Evolutionary conservation across 2,329 filamentous ascomycete species (phyloP).

Genomic region (Monosporascus sp.): DNA sequence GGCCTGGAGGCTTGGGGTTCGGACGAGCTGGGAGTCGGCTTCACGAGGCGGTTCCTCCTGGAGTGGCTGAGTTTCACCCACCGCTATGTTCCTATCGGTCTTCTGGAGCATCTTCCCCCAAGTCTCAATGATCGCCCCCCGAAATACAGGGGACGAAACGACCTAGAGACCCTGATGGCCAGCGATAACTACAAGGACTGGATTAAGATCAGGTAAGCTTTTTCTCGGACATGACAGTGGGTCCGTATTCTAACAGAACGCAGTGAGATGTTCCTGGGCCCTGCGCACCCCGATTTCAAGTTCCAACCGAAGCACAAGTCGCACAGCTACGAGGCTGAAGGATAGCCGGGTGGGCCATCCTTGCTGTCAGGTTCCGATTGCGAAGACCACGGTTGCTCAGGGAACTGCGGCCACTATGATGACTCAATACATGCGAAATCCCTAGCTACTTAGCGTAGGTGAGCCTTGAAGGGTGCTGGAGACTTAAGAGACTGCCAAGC

Average conservation of each 20-base stretch:
- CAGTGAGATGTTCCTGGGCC: slow-evolving; percentile 96
- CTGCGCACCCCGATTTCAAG: slow-evolving; percentile 81
- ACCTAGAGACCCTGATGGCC: slow-evolving; percentile 87
- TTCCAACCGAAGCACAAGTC: slow-evolving; percentile 98
- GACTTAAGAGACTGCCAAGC: no score
- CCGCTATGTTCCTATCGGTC: slow-evolving; percentile 83
- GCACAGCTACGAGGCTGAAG: slow-evolving; percentile 78
- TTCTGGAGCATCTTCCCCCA: slow-evolving; percentile 84
- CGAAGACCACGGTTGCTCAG: not conserved
- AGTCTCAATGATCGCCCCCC: slow-evolving; percentile 86
- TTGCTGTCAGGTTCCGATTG: not conserved
- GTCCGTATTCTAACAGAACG: slow-evolving; percentile 8
- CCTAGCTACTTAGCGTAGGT: no score
- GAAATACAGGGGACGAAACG: slow-evolving; percentile 75
- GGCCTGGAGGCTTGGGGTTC: slow-evolving; percentile 93
- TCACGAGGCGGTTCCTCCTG: slow-evolving; percentile 83
- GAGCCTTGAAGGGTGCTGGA: no score
- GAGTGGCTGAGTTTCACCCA: slow-evolving; percentile 95
- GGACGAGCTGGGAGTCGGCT: slow-evolving; percentile 89
- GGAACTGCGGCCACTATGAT: not conserved
- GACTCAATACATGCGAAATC: no score
- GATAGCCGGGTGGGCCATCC: slow-evolving; percentile 32
- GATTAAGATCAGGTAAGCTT: slow-evolving; percentile 89
- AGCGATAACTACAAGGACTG: slow-evolving; percentile 94
- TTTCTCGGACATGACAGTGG: not conserved